phyloP scores from a whole-genome alignment of 2,329 filamentous ascomycete species.

The Cladorrhinum sp. region DNA sequence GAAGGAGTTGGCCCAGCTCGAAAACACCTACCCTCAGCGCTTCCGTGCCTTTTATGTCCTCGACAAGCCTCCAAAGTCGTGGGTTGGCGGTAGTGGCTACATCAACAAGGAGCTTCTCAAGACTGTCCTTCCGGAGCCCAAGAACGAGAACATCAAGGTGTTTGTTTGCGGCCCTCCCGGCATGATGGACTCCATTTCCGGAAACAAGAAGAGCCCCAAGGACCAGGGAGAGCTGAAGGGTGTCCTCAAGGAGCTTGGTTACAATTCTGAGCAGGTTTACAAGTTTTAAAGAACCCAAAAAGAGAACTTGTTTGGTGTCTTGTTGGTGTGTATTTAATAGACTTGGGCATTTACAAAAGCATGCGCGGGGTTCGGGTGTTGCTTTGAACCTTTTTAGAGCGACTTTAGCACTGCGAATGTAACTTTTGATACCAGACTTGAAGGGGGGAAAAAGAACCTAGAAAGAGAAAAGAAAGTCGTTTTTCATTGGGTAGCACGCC shows the following conservation, averaged over 20 bases:
- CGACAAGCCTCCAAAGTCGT: conserved; percentile 76
- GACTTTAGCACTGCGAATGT: no score
- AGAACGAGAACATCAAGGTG: conserved; percentile 88
- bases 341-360: neutral
- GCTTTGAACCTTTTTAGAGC: neutral
- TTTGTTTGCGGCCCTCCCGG: conserved; percentile 94
- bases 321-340: neutral
- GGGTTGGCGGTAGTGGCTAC: conserved; percentile 73
- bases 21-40: conserved; percentile 92
- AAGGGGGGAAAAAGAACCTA: no score
- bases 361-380: neutral
- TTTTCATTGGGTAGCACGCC: neutral
- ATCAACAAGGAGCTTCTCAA: conserved; percentile 91
- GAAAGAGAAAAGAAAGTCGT: no score
- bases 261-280: conserved; percentile 74
- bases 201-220: conserved; percentile 82
- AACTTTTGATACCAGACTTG: no score
- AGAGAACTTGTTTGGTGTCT: neutral
- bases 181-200: conserved; percentile 90
- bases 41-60: conserved; percentile 95
- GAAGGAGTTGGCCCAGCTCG: conserved; percentile 77
- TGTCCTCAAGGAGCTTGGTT: conserved; percentile 61
- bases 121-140: conserved; percentile 90
- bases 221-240: conserved; percentile 91
- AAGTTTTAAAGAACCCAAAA: conserved; percentile 64